Evolutionary conservation across 1,284 basidiomycete genomes (phyloP).

Genomic region (Xanthoconium separans): DNA sequence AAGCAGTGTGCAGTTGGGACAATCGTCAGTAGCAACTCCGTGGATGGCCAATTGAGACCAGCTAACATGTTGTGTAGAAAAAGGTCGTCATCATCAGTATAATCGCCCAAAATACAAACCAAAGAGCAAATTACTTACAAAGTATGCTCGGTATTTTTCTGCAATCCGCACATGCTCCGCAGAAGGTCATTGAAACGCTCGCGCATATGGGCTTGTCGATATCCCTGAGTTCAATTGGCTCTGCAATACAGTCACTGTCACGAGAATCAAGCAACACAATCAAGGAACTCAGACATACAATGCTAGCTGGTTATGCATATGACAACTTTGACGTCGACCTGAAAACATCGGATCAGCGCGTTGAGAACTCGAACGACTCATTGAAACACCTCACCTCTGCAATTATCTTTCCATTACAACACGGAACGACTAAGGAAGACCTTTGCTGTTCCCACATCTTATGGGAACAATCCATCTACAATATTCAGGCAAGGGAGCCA

Average conservation of each 20-base stretch:
- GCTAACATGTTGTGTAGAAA: conserved; percentile 1
- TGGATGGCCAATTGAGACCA: background rate
- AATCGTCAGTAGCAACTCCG: background rate
- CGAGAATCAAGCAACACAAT: too few relatives aligned
- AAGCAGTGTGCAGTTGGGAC: background rate
- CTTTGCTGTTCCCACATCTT: background rate
- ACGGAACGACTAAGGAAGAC: background rate
- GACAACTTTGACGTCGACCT: too few relatives aligned
- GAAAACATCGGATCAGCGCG: background rate
- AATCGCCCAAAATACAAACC: conserved; percentile 1
- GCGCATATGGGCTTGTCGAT: too few relatives aligned
- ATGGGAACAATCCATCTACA: background rate
- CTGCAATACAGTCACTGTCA: too few relatives aligned
- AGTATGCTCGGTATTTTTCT: too few relatives aligned
- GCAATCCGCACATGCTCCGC: too few relatives aligned
- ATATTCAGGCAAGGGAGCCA: background rate
- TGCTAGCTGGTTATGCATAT: too few relatives aligned
- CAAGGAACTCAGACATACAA: too few relatives aligned
- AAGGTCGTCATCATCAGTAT: conserved; percentile 1
- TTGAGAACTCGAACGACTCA: background rate
- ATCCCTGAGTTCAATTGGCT: too few relatives aligned
- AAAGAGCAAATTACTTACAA: background rate
- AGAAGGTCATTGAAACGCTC: too few relatives aligned
- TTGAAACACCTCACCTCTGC: too few relatives aligned
- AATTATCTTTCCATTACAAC: background rate